phyloP scores from a whole-genome alignment of 192 early-diverging fungal genomes.

The Mortierella hygrophila region DNA sequence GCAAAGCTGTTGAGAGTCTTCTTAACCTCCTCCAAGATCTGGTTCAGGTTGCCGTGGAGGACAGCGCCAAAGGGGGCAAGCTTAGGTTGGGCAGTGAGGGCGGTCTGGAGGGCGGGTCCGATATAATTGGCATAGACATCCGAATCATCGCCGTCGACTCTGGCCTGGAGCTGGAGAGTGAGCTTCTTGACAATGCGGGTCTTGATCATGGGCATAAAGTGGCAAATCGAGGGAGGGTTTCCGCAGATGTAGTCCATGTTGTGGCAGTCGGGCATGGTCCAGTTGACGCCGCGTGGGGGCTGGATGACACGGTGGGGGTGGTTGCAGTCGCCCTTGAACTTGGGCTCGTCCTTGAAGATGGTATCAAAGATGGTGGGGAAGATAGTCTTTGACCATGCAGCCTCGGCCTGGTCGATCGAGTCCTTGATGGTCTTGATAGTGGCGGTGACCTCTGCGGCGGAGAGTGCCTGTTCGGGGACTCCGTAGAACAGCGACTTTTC shows the following conservation, averaged over 20 bases:
- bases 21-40: conserved; percentile 44
- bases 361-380: conserved; percentile 57
- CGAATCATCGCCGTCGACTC: conserved; percentile 40
- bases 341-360: conserved; percentile 62
- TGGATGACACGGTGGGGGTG: conserved; percentile 60
- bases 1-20: conserved; percentile 28
- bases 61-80: background rate
- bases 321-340: conserved; percentile 72
- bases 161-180: conserved; percentile 33
- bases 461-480: conserved; percentile 35
- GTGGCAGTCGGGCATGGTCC: conserved; percentile 65
- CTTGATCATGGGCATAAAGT: conserved; percentile 64
- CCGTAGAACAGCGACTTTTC: conserved; percentile 29
- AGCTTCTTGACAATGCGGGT: conserved; percentile 48
- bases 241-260: conserved; percentile 71
- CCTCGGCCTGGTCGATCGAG: conserved; percentile 29
- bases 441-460: conserved; percentile 18
- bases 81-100: conserved; percentile 22
- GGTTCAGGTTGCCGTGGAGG: conserved; percentile 47
- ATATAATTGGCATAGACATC: conserved; percentile 35
- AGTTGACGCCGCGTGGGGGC: conserved; percentile 61
- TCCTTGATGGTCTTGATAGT: conserved; percentile 27
- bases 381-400: conserved; percentile 28
- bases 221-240: conserved; percentile 71
- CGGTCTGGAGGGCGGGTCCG: conserved; percentile 29